These are phyloP conservation scores for Aspergillus ochraceus DNA, from an alignment of 2,329 filamentous ascomycete species.

Conservation along the genomic window DNA sequence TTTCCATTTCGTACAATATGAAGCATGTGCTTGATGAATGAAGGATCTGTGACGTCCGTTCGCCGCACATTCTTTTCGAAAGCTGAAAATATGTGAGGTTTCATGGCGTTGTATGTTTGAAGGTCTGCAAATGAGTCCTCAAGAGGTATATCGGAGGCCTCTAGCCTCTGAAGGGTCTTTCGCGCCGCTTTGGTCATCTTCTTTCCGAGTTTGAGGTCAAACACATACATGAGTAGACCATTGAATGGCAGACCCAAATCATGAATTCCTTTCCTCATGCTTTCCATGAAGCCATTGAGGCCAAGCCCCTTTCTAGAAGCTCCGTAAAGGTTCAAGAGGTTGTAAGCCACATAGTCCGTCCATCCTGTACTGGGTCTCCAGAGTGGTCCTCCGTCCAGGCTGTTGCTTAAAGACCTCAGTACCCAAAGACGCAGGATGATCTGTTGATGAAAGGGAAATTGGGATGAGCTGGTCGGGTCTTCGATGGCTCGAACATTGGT, in stretches of 20 bases:
- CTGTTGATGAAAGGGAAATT: conserved; percentile 22
- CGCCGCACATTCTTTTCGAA: conserved; percentile 33
- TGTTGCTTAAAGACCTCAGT: conserved; percentile 27
- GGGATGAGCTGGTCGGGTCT: not conserved
- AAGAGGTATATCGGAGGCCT: conserved; percentile 27
- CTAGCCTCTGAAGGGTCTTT: conserved; percentile 25
- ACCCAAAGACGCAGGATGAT: conserved; percentile 36
- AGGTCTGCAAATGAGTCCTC: conserved; percentile 29
- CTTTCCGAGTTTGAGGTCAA: conserved; percentile 27
- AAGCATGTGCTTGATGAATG: conserved; percentile 32
- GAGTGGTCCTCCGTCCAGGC: conserved; percentile 19
- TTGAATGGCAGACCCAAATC: conserved; percentile 32
- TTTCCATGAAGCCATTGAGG: conserved; percentile 24
- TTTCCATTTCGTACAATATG: conserved; percentile 32
- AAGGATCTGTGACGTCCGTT: conserved; percentile 35
- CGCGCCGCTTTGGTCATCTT: conserved; percentile 24
- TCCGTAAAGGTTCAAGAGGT: conserved; percentile 32
- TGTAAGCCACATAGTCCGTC: conserved; percentile 22
- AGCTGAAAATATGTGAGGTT: conserved; percentile 25
- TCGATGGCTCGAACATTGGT: conserved; percentile 15
- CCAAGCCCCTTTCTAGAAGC: conserved; percentile 10
- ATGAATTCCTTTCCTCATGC: conserved; percentile 29
- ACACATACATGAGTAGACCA: conserved; percentile 28
- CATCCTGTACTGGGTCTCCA: conserved; percentile 18
- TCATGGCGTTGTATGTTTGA: conserved; percentile 27